Conservation (phyloP, 495 filamentous ascomycete genomes). For the Astrocystis sublimbata region DNA sequence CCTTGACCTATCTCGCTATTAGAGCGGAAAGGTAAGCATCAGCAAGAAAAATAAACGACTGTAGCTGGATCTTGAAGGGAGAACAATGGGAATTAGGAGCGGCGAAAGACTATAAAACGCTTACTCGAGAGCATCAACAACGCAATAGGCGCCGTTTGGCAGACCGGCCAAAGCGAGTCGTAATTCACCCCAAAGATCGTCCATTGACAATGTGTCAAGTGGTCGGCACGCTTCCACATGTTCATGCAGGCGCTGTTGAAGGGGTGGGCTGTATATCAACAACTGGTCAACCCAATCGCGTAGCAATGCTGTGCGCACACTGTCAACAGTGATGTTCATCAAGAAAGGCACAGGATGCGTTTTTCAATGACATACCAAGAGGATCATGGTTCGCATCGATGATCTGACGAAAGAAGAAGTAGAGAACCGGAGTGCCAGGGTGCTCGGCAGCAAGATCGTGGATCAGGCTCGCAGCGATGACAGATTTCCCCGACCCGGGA, state of each 20-base stretch:
- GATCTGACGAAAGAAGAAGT: conserved; percentile 59
- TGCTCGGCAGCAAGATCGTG: conserved; percentile 28
- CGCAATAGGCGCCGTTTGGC: conserved; percentile 42
- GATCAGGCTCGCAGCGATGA: conserved; percentile 46
- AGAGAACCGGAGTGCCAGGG: conserved; percentile 42
- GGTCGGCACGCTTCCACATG: conserved; percentile 18
- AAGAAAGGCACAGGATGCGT: conserved; percentile 25
- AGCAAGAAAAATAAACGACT: no score
- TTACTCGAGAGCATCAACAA: conserved; percentile 51
- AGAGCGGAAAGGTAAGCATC: background rate
- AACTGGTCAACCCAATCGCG: background rate
- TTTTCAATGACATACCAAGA: background rate
- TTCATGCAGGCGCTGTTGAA: conserved; percentile 38
- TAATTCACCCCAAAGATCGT: conserved; percentile 27
- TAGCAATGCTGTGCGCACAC: background rate
- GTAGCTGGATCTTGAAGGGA: no score
- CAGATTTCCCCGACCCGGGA: conserved; percentile 54
- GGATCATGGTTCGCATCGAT: conserved; percentile 51
- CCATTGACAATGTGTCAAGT: conserved; percentile 16
- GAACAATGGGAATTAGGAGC: no score
- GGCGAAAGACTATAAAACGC: background rate
- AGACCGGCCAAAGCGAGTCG: conserved; percentile 30
- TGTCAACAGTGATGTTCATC: conserved; percentile 36
- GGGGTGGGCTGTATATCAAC: conserved; percentile 37
- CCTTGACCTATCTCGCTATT: conserved; percentile 35